Evolutionary conservation across 2,329 filamentous ascomycete species (phyloP).

Genomic region (Epichloe glyceriae): DNA sequence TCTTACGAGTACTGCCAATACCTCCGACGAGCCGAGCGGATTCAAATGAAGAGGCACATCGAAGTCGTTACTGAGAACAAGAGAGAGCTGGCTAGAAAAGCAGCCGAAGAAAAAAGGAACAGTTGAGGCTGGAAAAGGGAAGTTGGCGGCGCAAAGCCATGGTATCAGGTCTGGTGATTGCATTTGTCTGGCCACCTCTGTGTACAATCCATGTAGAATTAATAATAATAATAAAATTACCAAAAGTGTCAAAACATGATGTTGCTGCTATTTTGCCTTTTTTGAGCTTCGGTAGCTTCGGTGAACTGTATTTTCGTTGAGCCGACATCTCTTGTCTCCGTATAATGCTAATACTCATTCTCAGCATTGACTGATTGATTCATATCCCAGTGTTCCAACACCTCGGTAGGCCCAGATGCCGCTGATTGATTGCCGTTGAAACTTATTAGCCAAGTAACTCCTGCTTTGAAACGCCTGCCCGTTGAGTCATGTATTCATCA

Average conservation of each 20-base stretch:
- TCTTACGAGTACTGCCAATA: constrained; percentile 80
- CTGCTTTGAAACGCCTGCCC: not conserved
- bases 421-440: too few species aligned
- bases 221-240: not conserved
- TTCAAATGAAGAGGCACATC: constrained; percentile 73
- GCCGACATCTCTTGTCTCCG: too few species aligned
- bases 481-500: not conserved
- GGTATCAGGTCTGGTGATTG: constrained; percentile 45
- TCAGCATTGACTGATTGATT: too few species aligned
- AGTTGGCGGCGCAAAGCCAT: constrained; percentile 25
- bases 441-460: too few species aligned
- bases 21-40: constrained; percentile 58
- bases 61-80: constrained; percentile 47
- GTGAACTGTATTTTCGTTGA: too few species aligned
- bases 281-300: not conserved
- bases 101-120: constrained; percentile 28
- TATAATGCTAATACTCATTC: too few species aligned
- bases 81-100: constrained; percentile 31
- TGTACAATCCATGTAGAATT: constrained; percentile 1
- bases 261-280: not conserved
- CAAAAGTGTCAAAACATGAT: not conserved
- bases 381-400: too few species aligned
- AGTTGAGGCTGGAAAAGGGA: constrained; percentile 18
- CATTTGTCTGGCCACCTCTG: not conserved
- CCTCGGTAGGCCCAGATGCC: too few species aligned